Evolutionary conservation across 768 basidiomycete genomes (phyloP).

Genomic region (Leccinum aurantiacum): DNA sequence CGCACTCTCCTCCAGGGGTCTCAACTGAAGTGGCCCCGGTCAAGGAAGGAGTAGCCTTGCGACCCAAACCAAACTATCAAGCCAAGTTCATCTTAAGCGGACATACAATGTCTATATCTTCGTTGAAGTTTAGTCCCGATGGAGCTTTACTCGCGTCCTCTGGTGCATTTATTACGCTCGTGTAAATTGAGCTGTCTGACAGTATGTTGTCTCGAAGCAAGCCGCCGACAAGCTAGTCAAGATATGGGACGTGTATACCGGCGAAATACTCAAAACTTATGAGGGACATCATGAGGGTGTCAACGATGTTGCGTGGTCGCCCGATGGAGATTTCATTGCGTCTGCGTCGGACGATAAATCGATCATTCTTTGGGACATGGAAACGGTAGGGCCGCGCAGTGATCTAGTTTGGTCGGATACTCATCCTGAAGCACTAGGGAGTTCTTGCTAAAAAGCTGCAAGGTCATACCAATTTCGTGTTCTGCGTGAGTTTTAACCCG

Average conservation of each 20-base stretch:
- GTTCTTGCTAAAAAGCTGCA: slow-evolving; percentile 62
- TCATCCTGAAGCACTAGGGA: slow-evolving; percentile 40
- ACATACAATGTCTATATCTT: slow-evolving; percentile 81
- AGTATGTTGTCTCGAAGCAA: slow-evolving; percentile 46
- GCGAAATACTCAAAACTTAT: slow-evolving; percentile 71
- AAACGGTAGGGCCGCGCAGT: slow-evolving; percentile 44
- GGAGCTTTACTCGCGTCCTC: slow-evolving; percentile 80
- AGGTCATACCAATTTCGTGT: slow-evolving; percentile 93
- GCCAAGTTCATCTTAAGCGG: slow-evolving; percentile 68
- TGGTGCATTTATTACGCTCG: slow-evolving; percentile 50
- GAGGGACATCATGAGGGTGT: slow-evolving; percentile 79
- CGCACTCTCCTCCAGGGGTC: neutral
- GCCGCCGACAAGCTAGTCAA: slow-evolving; percentile 84
- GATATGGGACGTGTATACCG: slow-evolving; percentile 73
- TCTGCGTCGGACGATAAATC: slow-evolving; percentile 94
- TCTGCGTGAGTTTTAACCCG: slow-evolving; percentile 91
- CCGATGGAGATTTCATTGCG: slow-evolving; percentile 78
- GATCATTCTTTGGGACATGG: slow-evolving; percentile 81
- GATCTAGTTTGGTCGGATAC: neutral
- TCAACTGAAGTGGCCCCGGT: neutral
- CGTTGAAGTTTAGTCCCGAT: slow-evolving; percentile 86
- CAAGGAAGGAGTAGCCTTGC: slow-evolving; percentile 1
- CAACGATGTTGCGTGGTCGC: slow-evolving; percentile 89
- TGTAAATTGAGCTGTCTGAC: slow-evolving; percentile 13
- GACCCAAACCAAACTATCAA: slow-evolving; percentile 50